A percentile compares a stretch with the other conserved stretches of the same genome.
Conservation (phyloP, 805 yeast genomes). For the Priceomyces fermenticarens region DNA sequence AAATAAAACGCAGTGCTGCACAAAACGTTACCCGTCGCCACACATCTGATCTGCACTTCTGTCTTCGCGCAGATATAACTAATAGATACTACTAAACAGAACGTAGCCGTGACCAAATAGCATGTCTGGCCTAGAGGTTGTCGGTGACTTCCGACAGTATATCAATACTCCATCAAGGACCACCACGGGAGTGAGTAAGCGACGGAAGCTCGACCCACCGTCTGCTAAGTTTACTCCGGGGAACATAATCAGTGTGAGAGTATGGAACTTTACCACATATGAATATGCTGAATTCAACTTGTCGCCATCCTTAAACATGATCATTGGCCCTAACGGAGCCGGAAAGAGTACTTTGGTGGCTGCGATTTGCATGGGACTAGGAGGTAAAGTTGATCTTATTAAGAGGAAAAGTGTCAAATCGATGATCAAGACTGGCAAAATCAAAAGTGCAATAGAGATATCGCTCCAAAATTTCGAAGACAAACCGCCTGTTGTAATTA, state of each 20-base stretch:
- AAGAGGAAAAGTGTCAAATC: constrained; percentile 66
- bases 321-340: constrained; percentile 95
- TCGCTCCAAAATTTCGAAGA: constrained; percentile 41
- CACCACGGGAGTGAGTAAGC: not conserved
- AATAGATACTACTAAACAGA: not conserved
- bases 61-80: not conserved
- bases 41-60: not conserved
- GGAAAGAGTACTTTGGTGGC: constrained; percentile 94
- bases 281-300: constrained; percentile 65
- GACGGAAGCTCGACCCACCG: constrained; percentile 1
- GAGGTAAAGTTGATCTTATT: constrained; percentile 70
- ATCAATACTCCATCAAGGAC: not conserved
- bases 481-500: constrained; percentile 35
- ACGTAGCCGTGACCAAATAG: not conserved
- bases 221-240: constrained; percentile 37
- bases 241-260: constrained; percentile 46
- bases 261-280: constrained; percentile 68
- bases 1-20: constrained; percentile 1
- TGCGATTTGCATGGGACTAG: constrained; percentile 86
- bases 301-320: constrained; percentile 83
- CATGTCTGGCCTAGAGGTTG: constrained; percentile 5
- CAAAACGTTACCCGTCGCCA: constrained; percentile 4
- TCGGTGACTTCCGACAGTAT: constrained; percentile 8
- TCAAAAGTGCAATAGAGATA: constrained; percentile 46
- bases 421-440: constrained; percentile 69